A percentile compares a stretch with the other conserved stretches of the same genome.
Conservation (phyloP, 192 early-diverging fungal genomes). For the Rhizophagus clarus region DNA sequence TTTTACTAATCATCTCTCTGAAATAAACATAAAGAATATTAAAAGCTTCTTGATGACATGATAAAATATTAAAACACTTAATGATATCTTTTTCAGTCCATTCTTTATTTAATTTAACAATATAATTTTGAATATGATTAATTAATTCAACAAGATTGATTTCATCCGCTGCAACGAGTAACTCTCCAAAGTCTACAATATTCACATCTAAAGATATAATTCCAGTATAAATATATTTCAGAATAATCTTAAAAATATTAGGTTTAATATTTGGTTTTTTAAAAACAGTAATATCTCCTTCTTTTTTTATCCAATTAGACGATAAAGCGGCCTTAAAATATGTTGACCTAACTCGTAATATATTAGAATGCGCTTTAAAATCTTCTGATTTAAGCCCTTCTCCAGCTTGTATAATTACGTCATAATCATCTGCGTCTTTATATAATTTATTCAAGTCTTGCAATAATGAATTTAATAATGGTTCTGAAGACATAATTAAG, state of each 20-base stretch:
- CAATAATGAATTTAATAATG: not conserved
- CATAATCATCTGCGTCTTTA: constrained; percentile 14
- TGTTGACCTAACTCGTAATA: constrained; percentile 9
- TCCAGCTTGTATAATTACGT: constrained; percentile 7
- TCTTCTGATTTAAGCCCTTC: not conserved
- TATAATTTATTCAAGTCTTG: not conserved
- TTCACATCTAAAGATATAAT: not conserved
- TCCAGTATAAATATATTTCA: not conserved
- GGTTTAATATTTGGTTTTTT: constrained; percentile 25
- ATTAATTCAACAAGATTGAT: not conserved
- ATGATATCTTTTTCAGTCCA: not conserved
- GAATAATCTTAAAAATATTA: not conserved
- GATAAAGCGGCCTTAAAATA: constrained; percentile 22
- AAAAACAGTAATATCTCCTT: not conserved
- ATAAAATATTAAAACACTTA: not conserved
- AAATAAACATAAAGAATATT: too few species aligned
- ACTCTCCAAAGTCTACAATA: not conserved
- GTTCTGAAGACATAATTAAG: not conserved
- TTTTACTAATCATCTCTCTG: not conserved
- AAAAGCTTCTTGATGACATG: not conserved
- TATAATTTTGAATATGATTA: constrained; percentile 16
- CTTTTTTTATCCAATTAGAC: not conserved
- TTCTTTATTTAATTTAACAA: not conserved
- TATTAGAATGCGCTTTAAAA: constrained; percentile 26
- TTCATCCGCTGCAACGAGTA: constrained; percentile 21